Evolutionary conservation across 306 rosid genomes (phyloP), one percentile per base, ranked within the genome.

Genomic region (Quercus engelmannii): DNA sequence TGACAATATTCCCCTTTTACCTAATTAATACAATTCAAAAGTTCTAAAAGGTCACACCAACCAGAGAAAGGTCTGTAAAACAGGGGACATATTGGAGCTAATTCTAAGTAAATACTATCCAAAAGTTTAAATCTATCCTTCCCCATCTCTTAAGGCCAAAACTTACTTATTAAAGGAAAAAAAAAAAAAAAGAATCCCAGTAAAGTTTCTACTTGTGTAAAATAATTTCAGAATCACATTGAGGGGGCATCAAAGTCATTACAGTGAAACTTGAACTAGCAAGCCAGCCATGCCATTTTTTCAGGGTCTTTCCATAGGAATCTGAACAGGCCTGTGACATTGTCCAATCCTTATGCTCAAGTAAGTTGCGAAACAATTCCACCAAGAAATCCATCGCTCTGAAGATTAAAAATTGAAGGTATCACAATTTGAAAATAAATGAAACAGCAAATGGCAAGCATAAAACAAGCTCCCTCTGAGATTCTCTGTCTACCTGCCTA

Each of bases 341-440:
- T 69, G 93, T 55, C 99, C 96, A 96, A 83, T 96, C 98, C 54
- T 62, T 78, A 85, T 91, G 98, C 71, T 93, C 89, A 15, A 90
- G 79, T 78, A 96, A 96, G 88, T 93, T 91, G 84, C 78, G 91
- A 78, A 96, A 96, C 82, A 93, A 81, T 18, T 77, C 92, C 82
- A 93, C 91, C 97, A 96, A 88, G 90, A 95, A 95, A 85, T 95
- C 99, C 96, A 95, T 90, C 67, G 99, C 99, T 79, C 99, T 95
- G 92, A 86, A 86, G 81, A 78, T 69, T 76, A 70, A 71, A 41
- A 41, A 41, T 41, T 41, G 69, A 75, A 59, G 76, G 74, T 54
- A 63, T 73, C 35, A 28, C 41, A 61, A 69, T 52, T 68, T 73
- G 25, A 78, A 78, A 74, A 10, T 51, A 74, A 23, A 75, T 57